phyloP scores from a whole-genome alignment of 164 flowering plant species.

The Echeveria elegans region DNA sequence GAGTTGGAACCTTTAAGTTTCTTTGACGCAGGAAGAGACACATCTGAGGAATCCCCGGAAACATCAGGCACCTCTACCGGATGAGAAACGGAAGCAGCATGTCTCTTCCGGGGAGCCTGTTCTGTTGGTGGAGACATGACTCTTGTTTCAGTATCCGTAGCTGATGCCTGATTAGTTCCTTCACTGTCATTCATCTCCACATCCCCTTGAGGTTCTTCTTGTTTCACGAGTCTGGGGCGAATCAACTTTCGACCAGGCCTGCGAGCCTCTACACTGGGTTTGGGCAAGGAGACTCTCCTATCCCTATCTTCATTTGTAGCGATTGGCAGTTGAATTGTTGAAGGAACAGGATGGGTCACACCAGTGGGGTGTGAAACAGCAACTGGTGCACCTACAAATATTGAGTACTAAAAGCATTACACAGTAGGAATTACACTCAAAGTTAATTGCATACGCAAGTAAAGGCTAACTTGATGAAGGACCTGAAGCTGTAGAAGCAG shows the following conservation, averaged over 20 bases:
- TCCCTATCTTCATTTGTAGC: conserved; percentile 48
- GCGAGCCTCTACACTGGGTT: conserved; percentile 44
- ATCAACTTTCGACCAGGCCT: conserved; percentile 54
- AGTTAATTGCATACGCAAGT: neutral
- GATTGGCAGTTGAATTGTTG: conserved; percentile 17
- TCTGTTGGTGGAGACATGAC: conserved; percentile 14
- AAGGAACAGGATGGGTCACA: conserved; percentile 16
- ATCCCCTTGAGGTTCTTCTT: conserved; percentile 51
- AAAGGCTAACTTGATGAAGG: neutral
- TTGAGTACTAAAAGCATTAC: neutral
- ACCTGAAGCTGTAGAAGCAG: conserved; percentile 27
- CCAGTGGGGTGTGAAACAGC: conserved; percentile 16
- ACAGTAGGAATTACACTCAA: neutral
- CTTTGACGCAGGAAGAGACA: conserved; percentile 35
- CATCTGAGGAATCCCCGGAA: conserved; percentile 28
- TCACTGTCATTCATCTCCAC: conserved; percentile 56
- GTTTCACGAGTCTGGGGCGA: conserved; percentile 51
- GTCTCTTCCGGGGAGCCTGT: conserved; percentile 47
- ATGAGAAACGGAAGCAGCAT: conserved; percentile 39
- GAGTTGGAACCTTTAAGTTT: conserved; percentile 51
- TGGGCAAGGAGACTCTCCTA: conserved; percentile 27
- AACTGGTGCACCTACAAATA: conserved; percentile 25
- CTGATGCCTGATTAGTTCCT: conserved; percentile 23
- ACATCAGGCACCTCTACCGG: conserved; percentile 26
- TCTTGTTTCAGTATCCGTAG: conserved; percentile 31